These are phyloP conservation scores for Cicer cuneatum DNA, from an alignment of 306 rosid species.

Conservation along the genomic window DNA sequence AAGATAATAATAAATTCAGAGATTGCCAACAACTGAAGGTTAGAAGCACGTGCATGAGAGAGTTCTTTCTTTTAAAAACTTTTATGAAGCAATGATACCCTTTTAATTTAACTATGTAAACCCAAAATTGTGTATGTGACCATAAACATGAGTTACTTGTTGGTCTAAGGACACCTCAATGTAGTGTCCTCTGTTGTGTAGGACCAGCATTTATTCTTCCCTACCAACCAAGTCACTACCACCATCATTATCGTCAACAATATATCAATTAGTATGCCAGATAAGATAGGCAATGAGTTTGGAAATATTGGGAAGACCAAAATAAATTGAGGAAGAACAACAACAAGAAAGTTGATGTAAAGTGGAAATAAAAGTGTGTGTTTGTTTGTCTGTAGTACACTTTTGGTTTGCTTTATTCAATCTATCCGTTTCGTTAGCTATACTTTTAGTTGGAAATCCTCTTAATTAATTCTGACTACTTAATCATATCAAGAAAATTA, in stretches of 20 bases:
- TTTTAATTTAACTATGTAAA: slow-evolving; percentile 49
- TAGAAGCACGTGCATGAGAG: slow-evolving; percentile 83
- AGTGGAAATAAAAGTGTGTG: slow-evolving; percentile 29
- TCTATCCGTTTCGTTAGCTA: slow-evolving; percentile 57
- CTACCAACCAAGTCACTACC: slow-evolving; percentile 62
- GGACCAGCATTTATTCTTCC: slow-evolving; percentile 85
- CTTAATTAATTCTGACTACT: slow-evolving; percentile 31
- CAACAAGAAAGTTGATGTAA: not conserved
- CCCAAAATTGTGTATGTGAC: slow-evolving; percentile 43
- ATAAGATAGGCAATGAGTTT: slow-evolving; percentile 6
- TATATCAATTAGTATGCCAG: slow-evolving; percentile 35
- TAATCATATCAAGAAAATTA: slow-evolving; percentile 11
- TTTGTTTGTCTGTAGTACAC: slow-evolving; percentile 52
- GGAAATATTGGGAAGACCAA: slow-evolving; percentile 18
- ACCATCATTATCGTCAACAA: slow-evolving; percentile 39
- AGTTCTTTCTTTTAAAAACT: slow-evolving; percentile 26
- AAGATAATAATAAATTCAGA: slow-evolving; percentile 49
- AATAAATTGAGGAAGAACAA: not conserved
- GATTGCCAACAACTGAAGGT: slow-evolving; percentile 69
- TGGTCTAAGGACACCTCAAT: not conserved
- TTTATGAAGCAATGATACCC: slow-evolving; percentile 41
- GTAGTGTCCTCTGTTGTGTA: slow-evolving; percentile 41
- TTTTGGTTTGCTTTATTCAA: slow-evolving; percentile 35
- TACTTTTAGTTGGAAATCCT: slow-evolving; percentile 46
- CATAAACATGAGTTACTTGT: slow-evolving; percentile 21